Percentiles rank a stretch among this genome's conserved stretches.
Evolutionary conservation across 345 rosid species (phyloP).

Genomic region (Acer negundo): DNA sequence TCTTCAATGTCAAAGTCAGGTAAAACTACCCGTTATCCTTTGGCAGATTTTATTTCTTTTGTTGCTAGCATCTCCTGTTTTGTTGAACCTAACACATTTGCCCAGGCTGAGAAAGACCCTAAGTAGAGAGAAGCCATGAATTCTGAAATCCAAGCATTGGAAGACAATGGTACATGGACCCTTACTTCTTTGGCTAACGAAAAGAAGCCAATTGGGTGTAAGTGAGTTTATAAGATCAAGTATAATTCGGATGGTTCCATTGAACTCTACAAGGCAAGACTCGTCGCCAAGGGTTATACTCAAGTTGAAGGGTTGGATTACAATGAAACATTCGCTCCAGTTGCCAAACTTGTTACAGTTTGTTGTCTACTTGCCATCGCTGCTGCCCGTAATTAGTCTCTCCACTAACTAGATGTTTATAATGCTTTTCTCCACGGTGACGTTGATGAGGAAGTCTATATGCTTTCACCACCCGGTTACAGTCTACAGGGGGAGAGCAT

Average conservation of each 20-base stretch:
- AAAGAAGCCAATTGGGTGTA: not conserved
- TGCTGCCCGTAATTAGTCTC: not conserved
- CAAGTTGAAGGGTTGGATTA: slow-evolving; percentile 3
- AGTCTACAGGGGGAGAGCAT: too few species aligned
- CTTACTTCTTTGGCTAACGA: not conserved
- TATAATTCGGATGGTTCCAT: not conserved
- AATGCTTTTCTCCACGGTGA: too few species aligned
- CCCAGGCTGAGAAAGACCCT: not conserved
- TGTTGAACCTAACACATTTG: too few species aligned
- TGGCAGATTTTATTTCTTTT: too few species aligned
- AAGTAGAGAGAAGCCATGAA: not conserved
- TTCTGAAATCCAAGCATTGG: not conserved
- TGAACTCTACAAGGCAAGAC: not conserved
- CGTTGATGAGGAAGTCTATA: too few species aligned
- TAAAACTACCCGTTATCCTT: not conserved
- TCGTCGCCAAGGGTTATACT: not conserved
- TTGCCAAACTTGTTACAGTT: not conserved
- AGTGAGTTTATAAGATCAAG: not conserved
- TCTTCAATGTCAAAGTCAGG: not conserved
- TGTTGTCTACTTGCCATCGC: not conserved
- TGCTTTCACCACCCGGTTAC: too few species aligned
- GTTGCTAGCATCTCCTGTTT: too few species aligned
- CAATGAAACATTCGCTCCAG: too few species aligned
- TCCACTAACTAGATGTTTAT: not conserved
- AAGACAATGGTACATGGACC: not conserved